phyloP scores from a whole-genome alignment of 805 yeast species.

The Cyberlindnera japonica region DNA sequence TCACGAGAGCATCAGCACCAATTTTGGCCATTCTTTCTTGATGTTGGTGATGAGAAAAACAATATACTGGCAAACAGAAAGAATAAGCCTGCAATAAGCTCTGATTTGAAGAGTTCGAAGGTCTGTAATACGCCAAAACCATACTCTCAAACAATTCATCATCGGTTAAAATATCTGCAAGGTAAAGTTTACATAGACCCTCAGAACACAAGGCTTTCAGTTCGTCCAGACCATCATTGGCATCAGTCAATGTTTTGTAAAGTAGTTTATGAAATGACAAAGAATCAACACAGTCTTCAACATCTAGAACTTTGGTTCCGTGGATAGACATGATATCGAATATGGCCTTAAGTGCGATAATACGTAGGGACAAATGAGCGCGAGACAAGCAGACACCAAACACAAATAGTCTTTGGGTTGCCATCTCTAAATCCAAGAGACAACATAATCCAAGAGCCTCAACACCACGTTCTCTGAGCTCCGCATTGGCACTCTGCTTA shows the following conservation, averaged over 20 bases:
- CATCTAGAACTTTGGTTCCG: conserved; percentile 65
- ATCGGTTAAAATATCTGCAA: conserved; percentile 72
- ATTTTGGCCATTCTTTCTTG: conserved; percentile 62
- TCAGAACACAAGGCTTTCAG: conserved; percentile 82
- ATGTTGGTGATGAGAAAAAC: conserved; percentile 69
- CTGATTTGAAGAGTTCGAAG: conserved; percentile 57
- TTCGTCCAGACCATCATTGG: conserved; percentile 49
- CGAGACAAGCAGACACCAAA: conserved; percentile 68
- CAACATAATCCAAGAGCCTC: conserved; percentile 79
- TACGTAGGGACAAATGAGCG: conserved; percentile 59
- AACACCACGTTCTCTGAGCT: conserved; percentile 60
- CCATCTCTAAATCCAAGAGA: conserved; percentile 61
- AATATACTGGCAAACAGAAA: conserved; percentile 84
- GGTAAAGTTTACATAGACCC: conserved; percentile 75
- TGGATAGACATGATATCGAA: conserved; percentile 77
- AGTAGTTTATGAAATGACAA: conserved; percentile 65
- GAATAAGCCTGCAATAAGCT: conserved; percentile 74
- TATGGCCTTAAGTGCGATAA: conserved; percentile 63
- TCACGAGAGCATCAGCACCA: conserved; percentile 60
- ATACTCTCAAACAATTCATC: conserved; percentile 69
- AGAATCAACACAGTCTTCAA: conserved; percentile 59
- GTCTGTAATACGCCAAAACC: conserved; percentile 71
- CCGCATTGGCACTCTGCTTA: conserved; percentile 51
- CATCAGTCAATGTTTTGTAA: conserved; percentile 52
- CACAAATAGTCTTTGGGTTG: conserved; percentile 58